Evolutionary conservation across 177 flowering plant genomes (phyloP).

Genomic region (Tripterygium wilfordii): DNA sequence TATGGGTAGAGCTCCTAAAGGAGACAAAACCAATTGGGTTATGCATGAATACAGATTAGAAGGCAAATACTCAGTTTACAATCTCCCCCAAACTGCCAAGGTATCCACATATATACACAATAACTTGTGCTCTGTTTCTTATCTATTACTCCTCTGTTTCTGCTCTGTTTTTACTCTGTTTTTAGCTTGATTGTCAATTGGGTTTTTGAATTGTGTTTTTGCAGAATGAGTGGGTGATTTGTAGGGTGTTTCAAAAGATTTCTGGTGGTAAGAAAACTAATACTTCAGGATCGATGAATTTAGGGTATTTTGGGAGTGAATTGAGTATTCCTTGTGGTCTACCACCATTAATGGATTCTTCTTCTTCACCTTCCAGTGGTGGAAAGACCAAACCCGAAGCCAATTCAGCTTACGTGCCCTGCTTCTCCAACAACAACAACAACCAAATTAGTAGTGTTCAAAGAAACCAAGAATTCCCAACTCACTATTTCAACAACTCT

Average conservation of each 20-base stretch:
- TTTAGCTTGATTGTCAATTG: background rate
- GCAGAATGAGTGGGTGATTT: constrained; percentile 94
- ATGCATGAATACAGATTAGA: too few species aligned
- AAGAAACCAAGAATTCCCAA: constrained; percentile 6
- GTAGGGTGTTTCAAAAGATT: constrained; percentile 77
- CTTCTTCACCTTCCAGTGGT: constrained; percentile 17
- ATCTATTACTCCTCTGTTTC: constrained; percentile 3
- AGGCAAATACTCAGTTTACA: constrained; percentile 53
- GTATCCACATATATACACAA: constrained; percentile 19
- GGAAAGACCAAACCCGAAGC: constrained; percentile 6
- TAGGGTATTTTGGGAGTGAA: constrained; percentile 26
- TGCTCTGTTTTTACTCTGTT: constrained; percentile 4
- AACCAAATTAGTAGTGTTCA: constrained; percentile 11
- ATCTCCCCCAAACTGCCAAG: constrained; percentile 65
- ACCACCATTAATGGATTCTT: constrained; percentile 64
- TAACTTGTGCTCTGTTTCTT: background rate
- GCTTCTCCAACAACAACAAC: constrained; percentile 90
- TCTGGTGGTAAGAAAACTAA: constrained; percentile 63
- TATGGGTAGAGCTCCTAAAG: too few species aligned
- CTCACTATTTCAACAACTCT: constrained; percentile 9
- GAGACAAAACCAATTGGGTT: constrained; percentile 80
- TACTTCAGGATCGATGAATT: constrained; percentile 37
- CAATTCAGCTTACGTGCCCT: constrained; percentile 69
- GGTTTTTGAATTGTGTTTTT: constrained; percentile 1
- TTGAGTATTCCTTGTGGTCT: constrained; percentile 26